phyloP scores from a whole-genome alignment of 768 basidiomycete genomes.

The Tulasnella sp. region DNA sequence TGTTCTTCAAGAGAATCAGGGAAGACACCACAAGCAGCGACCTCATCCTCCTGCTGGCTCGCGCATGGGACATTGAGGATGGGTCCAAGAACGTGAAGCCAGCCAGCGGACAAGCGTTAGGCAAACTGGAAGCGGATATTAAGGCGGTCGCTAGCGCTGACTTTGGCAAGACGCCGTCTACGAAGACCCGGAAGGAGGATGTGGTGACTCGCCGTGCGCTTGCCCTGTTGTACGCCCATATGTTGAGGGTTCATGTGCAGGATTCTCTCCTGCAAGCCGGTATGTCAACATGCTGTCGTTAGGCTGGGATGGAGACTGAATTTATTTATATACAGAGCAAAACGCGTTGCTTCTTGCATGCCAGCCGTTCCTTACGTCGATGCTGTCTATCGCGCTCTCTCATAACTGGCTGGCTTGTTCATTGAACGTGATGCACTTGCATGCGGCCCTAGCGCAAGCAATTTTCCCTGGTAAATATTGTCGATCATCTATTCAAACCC shows the following conservation, averaged over 20 bases:
- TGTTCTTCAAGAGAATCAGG: conserved; percentile 76
- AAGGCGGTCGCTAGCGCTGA: neutral
- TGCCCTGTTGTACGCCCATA: conserved; percentile 71
- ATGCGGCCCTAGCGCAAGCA: conserved; percentile 77
- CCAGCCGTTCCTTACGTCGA: conserved; percentile 61
- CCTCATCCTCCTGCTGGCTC: conserved; percentile 57
- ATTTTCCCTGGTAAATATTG: conserved; percentile 47
- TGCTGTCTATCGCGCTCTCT: conserved; percentile 70
- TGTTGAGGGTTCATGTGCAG: conserved; percentile 52
- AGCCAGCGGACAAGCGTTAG: conserved; percentile 2
- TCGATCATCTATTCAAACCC: no score
- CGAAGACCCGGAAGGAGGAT: neutral
- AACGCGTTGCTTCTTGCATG: conserved; percentile 54
- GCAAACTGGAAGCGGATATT: neutral
- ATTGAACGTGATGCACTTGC: conserved; percentile 66
- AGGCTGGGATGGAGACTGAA: neutral
- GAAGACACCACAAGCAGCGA: conserved; percentile 69
- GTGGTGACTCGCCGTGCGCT: conserved; percentile 40
- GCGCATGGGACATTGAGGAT: conserved; percentile 51
- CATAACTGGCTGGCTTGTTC: conserved; percentile 85
- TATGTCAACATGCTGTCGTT: conserved; percentile 27
- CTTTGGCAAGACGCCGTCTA: neutral
- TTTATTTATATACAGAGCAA: conserved; percentile 46
- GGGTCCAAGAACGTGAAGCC: conserved; percentile 17
- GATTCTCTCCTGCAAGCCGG: conserved; percentile 49